phyloP scores from a whole-genome alignment of 306 rosid genomes.

The Arachis stenosperma region DNA sequence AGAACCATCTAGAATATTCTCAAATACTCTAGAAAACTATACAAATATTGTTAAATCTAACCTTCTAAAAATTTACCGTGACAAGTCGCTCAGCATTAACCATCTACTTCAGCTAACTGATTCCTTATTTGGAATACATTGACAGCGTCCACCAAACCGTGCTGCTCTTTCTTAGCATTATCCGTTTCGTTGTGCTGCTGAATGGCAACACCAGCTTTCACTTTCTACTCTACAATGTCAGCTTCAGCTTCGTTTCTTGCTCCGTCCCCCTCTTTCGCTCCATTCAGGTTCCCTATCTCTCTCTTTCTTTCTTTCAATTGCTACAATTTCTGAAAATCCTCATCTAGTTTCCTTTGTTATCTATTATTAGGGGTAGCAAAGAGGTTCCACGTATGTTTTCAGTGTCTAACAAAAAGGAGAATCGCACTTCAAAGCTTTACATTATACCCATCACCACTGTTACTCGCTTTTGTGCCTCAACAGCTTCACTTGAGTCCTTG shows the following conservation, averaged over 20 bases:
- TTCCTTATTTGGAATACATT: too few species aligned
- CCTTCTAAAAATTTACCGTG: too few species aligned
- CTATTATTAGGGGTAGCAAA: constrained; percentile 50
- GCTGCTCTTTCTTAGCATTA: too few species aligned
- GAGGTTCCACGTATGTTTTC: constrained; percentile 45
- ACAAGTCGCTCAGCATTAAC: too few species aligned
- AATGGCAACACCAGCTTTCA: too few species aligned
- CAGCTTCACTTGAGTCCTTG: constrained; percentile 51
- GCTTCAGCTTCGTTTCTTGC: constrained; percentile 51
- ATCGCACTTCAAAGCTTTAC: constrained; percentile 48
- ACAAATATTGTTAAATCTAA: too few species aligned
- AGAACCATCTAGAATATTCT: too few species aligned
- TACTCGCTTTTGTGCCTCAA: constrained; percentile 37
- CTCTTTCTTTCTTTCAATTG: constrained; percentile 2
- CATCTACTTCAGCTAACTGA: too few species aligned
- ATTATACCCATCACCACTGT: constrained; percentile 42
- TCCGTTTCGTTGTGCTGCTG: too few species aligned
- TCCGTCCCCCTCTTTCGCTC: constrained; percentile 38
- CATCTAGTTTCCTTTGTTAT: constrained; percentile 26
- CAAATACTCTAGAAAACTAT: too few species aligned
- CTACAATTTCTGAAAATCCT: constrained; percentile 24
- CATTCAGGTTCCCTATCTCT: constrained; percentile 45
- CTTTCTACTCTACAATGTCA: constrained; percentile 42
- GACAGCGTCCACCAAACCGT: too few species aligned
- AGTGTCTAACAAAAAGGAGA: constrained; percentile 41